Evolutionary conservation across 2,329 filamentous ascomycete species (phyloP).

Genomic region (Fusarium stilboides): DNA sequence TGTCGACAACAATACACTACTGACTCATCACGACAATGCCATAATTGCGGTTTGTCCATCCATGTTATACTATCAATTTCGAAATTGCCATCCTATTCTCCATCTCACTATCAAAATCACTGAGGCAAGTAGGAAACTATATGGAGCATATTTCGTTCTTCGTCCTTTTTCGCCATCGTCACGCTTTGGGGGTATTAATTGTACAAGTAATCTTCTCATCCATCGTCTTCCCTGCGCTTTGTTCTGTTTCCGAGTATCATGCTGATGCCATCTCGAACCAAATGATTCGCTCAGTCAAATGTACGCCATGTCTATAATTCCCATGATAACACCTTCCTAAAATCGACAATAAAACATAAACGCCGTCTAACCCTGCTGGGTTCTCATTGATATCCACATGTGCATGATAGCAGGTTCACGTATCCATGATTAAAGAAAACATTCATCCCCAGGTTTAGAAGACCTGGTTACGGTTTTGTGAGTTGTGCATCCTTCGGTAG

Average conservation of each 20-base stretch:
- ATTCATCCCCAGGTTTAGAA: slow-evolving; percentile 17
- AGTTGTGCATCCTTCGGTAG: slow-evolving; percentile 40
- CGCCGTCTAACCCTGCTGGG: slow-evolving; percentile 36
- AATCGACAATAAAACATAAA: slow-evolving; percentile 25
- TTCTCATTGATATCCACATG: slow-evolving; percentile 31
- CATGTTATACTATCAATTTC: neutral
- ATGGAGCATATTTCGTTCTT: slow-evolving; percentile 7
- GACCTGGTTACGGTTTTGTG: slow-evolving; percentile 43
- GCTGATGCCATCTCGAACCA: slow-evolving; percentile 20
- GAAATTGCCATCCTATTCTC: neutral
- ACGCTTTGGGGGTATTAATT: slow-evolving; percentile 46
- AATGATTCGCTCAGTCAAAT: slow-evolving; percentile 15
- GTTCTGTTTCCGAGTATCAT: slow-evolving; percentile 31
- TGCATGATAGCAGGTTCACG: slow-evolving; percentile 8
- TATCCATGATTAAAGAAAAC: slow-evolving; percentile 18
- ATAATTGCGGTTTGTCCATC: neutral
- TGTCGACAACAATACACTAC: slow-evolving; percentile 5
- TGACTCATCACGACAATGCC: neutral
- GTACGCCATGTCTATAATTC: slow-evolving; percentile 45
- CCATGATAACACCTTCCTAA: slow-evolving; percentile 15
- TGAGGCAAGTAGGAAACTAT: neutral
- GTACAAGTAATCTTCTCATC: slow-evolving; percentile 39
- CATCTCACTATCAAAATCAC: neutral
- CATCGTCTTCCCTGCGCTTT: slow-evolving; percentile 17
- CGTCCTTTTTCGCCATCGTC: slow-evolving; percentile 20